Percentiles rank a stretch among this genome's conserved stretches.
Evolutionary conservation across 257 asterid species (phyloP).

Genomic region (Primulina eburnea): DNA sequence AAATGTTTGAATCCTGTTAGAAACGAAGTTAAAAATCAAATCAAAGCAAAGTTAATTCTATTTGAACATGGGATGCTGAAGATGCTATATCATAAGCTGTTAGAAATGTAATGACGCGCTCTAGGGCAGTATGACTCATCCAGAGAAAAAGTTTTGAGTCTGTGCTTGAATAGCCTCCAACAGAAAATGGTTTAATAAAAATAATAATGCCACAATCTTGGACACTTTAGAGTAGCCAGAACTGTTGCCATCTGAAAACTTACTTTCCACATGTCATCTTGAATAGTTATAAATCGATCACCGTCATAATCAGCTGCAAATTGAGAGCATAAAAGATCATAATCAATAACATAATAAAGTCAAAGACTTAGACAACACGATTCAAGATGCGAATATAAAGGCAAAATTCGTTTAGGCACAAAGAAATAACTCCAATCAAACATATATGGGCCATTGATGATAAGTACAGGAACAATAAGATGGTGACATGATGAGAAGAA

Average conservation of each 20-base stretch:
- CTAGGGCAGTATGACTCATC: slow-evolving; percentile 15
- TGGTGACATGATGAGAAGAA: neutral
- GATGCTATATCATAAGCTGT: slow-evolving; percentile 15
- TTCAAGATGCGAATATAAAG: slow-evolving; percentile 13
- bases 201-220: slow-evolving; percentile 17
- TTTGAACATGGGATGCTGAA: neutral
- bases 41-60: neutral
- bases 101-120: slow-evolving; percentile 10
- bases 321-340: slow-evolving; percentile 22
- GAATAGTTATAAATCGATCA: slow-evolving; percentile 66
- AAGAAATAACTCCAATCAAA: slow-evolving; percentile 8
- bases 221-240: slow-evolving; percentile 21
- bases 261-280: slow-evolving; percentile 86
- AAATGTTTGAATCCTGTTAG: neutral
- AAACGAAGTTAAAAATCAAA: neutral
- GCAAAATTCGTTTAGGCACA: neutral
- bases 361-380: neutral
- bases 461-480: slow-evolving; percentile 12
- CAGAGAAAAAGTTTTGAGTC: slow-evolving; percentile 7
- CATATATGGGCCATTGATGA: slow-evolving; percentile 2
- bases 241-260: slow-evolving; percentile 33
- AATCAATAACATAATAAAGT: slow-evolving; percentile 15
- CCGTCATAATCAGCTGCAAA: slow-evolving; percentile 87
- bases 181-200: neutral
- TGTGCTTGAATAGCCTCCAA: slow-evolving; percentile 6